Evolutionary conservation across 129 eudicot species (phyloP).

Genomic region (Flaveria trinervia): DNA sequence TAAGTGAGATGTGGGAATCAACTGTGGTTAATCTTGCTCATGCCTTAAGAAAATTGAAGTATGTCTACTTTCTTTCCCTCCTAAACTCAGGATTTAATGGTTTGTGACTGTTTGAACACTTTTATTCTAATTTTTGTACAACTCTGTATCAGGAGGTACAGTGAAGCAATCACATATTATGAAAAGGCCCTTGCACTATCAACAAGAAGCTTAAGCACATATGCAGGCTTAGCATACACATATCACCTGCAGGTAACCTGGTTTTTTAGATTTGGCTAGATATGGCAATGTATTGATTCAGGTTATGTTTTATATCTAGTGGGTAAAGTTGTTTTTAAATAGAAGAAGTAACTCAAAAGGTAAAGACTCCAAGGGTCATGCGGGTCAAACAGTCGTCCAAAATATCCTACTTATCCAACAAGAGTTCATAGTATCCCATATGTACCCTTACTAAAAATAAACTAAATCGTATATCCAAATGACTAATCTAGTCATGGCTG

Average conservation of each 20-base stretch:
- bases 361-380: neutral
- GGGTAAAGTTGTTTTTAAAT: neutral
- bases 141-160: conserved; percentile 61
- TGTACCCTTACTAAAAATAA: neutral
- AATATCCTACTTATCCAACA: neutral
- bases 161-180: conserved; percentile 80
- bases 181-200: conserved; percentile 93
- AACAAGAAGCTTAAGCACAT: conserved; percentile 82
- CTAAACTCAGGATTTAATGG: neutral
- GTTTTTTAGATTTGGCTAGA: neutral
- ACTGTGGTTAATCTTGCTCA: conserved; percentile 96
- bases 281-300: neutral
- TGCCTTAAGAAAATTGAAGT: conserved; percentile 78
- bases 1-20: conserved; percentile 92
- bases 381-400: neutral
- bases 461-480: neutral
- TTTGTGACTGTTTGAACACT: neutral
- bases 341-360: neutral
- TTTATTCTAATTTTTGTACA: neutral
- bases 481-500: neutral
- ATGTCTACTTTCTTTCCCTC: conserved; percentile 16
- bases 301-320: neutral
- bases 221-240: conserved; percentile 94
- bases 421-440: neutral
- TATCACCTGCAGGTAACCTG: conserved; percentile 79